A percentile compares a stretch with the other conserved stretches of the same genome.
phyloP scores from a whole-genome alignment of 2,329 filamentous ascomycete species.

The Rutstroemia sp. region DNA sequence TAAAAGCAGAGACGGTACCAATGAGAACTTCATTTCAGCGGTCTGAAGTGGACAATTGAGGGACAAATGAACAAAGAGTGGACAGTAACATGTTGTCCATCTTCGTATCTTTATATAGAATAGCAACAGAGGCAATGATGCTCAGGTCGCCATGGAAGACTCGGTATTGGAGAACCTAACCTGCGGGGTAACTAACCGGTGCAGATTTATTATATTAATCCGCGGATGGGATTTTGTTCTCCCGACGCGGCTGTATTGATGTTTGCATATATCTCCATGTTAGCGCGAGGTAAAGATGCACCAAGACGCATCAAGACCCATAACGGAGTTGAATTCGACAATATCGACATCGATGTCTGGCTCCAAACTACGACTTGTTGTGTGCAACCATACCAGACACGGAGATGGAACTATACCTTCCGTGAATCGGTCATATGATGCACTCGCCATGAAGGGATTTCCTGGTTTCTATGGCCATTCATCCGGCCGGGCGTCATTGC shows the following conservation, averaged over 20 bases:
- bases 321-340: no score
- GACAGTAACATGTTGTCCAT: neutral
- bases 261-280: neutral
- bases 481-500: no score
- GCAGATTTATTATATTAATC: neutral
- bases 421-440: no score
- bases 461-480: no score
- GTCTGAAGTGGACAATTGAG: neutral
- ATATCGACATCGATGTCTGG: neutral
- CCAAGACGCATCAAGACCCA: no score
- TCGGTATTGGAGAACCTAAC: neutral
- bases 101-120: neutral
- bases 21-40: slow-evolving; percentile 13
- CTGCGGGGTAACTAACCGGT: slow-evolving; percentile 1
- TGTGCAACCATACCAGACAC: neutral
- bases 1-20: neutral
- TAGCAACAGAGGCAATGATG: no score
- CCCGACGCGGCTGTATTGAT: slow-evolving; percentile 6
- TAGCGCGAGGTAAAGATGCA: neutral
- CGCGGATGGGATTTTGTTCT: neutral
- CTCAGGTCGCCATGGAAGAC: no score
- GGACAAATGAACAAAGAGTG: neutral
- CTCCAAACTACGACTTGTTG: neutral
- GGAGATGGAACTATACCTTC: neutral
- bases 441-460: no score